These are phyloP conservation scores for Apiospora hydei DNA, from an alignment of 2,329 filamentous ascomycete genomes.

Conservation along the genomic window DNA sequence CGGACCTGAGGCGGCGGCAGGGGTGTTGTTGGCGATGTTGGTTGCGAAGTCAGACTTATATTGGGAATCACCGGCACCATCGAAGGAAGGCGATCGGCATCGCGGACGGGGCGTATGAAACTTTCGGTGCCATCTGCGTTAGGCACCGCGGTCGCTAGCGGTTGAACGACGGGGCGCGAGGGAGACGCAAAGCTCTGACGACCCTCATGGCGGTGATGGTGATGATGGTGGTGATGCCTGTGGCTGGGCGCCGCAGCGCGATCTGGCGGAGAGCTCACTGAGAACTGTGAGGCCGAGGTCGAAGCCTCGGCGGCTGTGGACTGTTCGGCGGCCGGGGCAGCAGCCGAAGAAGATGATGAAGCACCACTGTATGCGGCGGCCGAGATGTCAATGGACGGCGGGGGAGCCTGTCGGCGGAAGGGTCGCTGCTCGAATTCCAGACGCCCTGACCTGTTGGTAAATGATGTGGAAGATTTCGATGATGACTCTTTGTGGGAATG, in stretches of 20 bases:
- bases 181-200: constrained; percentile 58
- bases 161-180: constrained; percentile 64
- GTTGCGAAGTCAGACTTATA: constrained; percentile 80
- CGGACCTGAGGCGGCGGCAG: constrained; percentile 70
- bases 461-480: constrained; percentile 57
- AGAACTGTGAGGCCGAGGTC: constrained; percentile 68
- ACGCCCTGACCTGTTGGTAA: constrained; percentile 60
- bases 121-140: constrained; percentile 73
- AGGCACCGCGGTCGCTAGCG: constrained; percentile 71
- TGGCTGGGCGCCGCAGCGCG: constrained; percentile 66
- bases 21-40: constrained; percentile 88
- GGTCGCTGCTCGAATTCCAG: constrained; percentile 66
- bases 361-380: constrained; percentile 52
- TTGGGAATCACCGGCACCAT: constrained; percentile 71
- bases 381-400: constrained; percentile 83
- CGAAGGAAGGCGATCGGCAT: constrained; percentile 82
- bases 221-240: constrained; percentile 54
- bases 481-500: constrained; percentile 55
- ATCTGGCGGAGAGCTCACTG: constrained; percentile 72
- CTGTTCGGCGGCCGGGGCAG: constrained; percentile 50
- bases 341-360: constrained; percentile 48
- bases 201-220: constrained; percentile 56
- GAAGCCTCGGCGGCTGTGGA: constrained; percentile 54
- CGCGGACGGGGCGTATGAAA: constrained; percentile 82
- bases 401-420: constrained; percentile 79